phyloP scores from a whole-genome alignment of 371 early-diverging fungal species.

The Mucor sp. region DNA sequence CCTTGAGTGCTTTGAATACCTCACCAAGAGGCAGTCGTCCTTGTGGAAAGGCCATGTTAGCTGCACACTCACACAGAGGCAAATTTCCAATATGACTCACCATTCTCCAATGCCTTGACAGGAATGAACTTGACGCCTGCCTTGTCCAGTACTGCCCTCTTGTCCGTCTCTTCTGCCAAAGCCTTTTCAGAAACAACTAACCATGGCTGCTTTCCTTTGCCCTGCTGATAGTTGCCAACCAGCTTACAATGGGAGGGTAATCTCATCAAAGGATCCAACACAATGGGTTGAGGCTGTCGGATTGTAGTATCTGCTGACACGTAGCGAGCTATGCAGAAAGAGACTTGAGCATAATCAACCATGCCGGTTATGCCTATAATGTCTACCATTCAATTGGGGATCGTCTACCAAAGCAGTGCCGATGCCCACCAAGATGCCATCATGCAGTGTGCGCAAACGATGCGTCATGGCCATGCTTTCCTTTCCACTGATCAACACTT shows the following conservation, averaged over 20 bases:
- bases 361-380: background rate
- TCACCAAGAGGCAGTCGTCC: constrained; percentile 20
- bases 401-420: constrained; percentile 85
- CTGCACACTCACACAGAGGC: background rate
- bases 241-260: constrained; percentile 33
- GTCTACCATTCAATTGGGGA: constrained; percentile 78
- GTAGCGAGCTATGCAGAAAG: constrained; percentile 22
- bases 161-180: constrained; percentile 1
- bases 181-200: constrained; percentile 16
- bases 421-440: constrained; percentile 90
- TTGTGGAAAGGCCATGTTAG: background rate
- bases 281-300: constrained; percentile 78
- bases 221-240: constrained; percentile 26
- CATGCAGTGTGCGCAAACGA: constrained; percentile 72
- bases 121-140: constrained; percentile 39
- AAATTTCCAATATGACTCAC: background rate
- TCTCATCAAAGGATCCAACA: constrained; percentile 73
- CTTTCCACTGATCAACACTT: constrained; percentile 70
- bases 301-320: constrained; percentile 12
- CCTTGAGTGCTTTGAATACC: constrained; percentile 30
- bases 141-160: constrained; percentile 36
- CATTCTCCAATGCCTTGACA: background rate
- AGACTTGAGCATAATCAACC: background rate
- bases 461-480: constrained; percentile 85
- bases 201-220: constrained; percentile 36